These are phyloP conservation scores for Blastobotrys parvus DNA, from an alignment of 805 yeast species.

Conservation along the genomic window DNA sequence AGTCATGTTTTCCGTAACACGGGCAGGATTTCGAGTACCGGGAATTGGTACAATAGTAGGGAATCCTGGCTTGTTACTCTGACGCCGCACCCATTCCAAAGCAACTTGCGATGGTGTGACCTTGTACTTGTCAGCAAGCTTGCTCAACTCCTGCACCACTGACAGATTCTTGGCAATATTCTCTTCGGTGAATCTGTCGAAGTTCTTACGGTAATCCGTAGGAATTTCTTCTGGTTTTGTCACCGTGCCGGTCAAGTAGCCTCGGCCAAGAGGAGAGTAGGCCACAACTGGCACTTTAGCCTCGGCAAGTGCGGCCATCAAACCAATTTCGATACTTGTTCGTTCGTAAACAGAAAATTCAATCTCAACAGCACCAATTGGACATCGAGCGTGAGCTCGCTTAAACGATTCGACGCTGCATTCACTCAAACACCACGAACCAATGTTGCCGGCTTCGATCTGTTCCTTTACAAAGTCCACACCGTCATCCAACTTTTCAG, in stretches of 20 bases:
- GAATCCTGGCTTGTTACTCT: slow-evolving; percentile 27
- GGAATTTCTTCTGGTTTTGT: slow-evolving; percentile 38
- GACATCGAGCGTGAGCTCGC: slow-evolving; percentile 46
- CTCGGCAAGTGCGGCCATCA: slow-evolving; percentile 50
- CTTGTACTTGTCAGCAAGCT: slow-evolving; percentile 39
- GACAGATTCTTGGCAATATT: slow-evolving; percentile 45
- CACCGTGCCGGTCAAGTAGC: slow-evolving; percentile 60
- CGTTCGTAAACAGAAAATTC: slow-evolving; percentile 69
- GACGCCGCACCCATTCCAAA: slow-evolving; percentile 54
- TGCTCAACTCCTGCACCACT: slow-evolving; percentile 41
- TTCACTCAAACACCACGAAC: slow-evolving; percentile 70
- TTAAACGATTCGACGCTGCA: slow-evolving; percentile 52
- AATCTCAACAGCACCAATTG: slow-evolving; percentile 63
- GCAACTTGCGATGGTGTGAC: slow-evolving; percentile 60
- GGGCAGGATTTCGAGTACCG: slow-evolving; percentile 52
- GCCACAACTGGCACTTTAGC: slow-evolving; percentile 59
- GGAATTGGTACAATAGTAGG: slow-evolving; percentile 73
- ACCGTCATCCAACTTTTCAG: slow-evolving; percentile 34
- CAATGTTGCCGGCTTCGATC: slow-evolving; percentile 56
- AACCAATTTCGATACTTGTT: slow-evolving; percentile 55
- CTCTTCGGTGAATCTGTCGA: slow-evolving; percentile 56
- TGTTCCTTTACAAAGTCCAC: slow-evolving; percentile 53
- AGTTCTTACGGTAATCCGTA: slow-evolving; percentile 22
- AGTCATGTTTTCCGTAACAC: slow-evolving; percentile 54
- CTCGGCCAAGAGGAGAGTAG: slow-evolving; percentile 79